Evolutionary conservation across 495 filamentous ascomycete genomes (phyloP), one percentile per base, ranked within the genome.

Genomic region (Venustampulla echinocandica): DNA sequence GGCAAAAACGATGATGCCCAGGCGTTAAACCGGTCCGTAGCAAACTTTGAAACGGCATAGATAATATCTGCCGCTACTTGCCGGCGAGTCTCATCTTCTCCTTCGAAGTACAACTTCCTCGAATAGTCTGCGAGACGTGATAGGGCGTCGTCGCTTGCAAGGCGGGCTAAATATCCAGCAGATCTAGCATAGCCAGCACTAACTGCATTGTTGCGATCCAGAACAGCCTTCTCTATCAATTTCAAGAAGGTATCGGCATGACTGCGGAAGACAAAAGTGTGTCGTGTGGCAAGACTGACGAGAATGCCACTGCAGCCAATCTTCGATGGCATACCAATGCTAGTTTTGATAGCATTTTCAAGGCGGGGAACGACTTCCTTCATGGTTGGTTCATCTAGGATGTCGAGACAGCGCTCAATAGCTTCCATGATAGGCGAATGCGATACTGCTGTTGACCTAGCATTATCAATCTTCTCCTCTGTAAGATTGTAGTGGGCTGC

Each of bases 361-460:
- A 98, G 70, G 15, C 65, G 71, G 10, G 77, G 76, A 9, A 83
- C 74, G n/a, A 95, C 67, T 18, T 80, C 70, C 51, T 73, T 69
- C 75, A 95, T 88, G 21, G 81, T 81, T 11, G 64, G 61, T 3
- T 79, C 80, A 59, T 98, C 88, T 5, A 93, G 68, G n/a, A 80
- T 77, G 52, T 95, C 87, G 22, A 98, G 69, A 61, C 86, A 88
- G 56, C 87, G 76, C 47, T 95, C 88, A 55, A 96, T 87, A 17
- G 88, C 88, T 63, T 96, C 92, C 68, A 87, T 89, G 61, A 97
- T 81, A 1, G 92, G 90, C n/a, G 85, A 92, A 10, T 74, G 75
- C 21, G 86, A 82, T 15, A 94, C 84, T 56, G 75, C 80, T n/a
- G 70, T 77, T 25, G 87, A 74, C 42, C 92, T 77, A 61, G 83